phyloP scores from a whole-genome alignment of 345 rosid genomes.

The Abelmoschus esculentus region DNA sequence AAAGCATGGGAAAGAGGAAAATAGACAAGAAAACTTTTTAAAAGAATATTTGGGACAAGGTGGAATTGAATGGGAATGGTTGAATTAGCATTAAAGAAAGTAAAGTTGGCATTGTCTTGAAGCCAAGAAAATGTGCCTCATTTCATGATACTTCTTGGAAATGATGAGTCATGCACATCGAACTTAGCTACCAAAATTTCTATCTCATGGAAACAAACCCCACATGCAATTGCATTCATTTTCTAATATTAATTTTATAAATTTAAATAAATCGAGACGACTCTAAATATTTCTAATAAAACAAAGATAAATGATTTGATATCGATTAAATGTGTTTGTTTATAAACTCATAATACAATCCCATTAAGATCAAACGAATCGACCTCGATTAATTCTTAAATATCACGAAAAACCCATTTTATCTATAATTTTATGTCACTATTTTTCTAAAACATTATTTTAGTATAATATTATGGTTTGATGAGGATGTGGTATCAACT shows the following conservation, averaged over 20 bases:
- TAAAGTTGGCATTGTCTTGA: conserved; percentile 30
- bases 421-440: background rate
- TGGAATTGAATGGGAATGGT: conserved; percentile 24
- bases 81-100: conserved; percentile 41
- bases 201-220: background rate
- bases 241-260: too few relatives aligned
- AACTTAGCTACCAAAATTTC: background rate
- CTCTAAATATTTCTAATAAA: too few relatives aligned
- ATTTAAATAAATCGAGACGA: too few relatives aligned
- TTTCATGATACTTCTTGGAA: conserved; percentile 41
- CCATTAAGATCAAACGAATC: conserved; percentile 9
- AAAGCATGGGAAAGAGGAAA: background rate
- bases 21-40: background rate
- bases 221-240: too few relatives aligned
- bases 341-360: background rate
- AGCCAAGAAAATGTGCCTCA: conserved; percentile 37
- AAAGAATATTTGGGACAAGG: conserved; percentile 19
- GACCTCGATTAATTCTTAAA: conserved; percentile 4
- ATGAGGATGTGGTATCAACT: background rate
- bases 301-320: too few relatives aligned
- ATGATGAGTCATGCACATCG: conserved; percentile 25
- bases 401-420: conserved; percentile 13
- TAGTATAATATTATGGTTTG: background rate
- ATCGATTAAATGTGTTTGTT: too few relatives aligned
- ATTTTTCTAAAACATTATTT: background rate